Conservation (phyloP, 345 rosid species). For the Aethionema arabicum region DNA sequence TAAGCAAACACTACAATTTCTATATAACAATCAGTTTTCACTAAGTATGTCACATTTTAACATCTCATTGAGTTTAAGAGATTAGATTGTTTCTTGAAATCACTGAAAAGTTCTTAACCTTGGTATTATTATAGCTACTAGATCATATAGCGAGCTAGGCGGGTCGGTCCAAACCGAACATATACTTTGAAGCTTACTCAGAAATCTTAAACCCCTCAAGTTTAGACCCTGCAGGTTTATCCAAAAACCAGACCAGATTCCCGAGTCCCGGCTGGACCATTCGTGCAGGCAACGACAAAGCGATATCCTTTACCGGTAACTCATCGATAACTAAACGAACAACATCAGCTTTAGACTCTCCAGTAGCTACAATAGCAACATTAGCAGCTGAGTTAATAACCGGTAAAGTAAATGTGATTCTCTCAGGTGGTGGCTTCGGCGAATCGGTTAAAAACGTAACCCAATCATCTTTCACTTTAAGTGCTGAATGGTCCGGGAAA, state of each 20-base stretch:
- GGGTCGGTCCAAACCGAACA: background rate
- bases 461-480: slow-evolving; percentile 67
- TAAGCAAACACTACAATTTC: slow-evolving; percentile 19
- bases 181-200: slow-evolving; percentile 39
- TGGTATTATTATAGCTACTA: slow-evolving; percentile 21
- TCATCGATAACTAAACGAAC: slow-evolving; percentile 62
- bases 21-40: background rate
- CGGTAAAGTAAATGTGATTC: slow-evolving; percentile 89
- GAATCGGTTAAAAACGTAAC: slow-evolving; percentile 69
- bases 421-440: slow-evolving; percentile 85
- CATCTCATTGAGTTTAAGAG: slow-evolving; percentile 15
- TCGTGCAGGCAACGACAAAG: slow-evolving; percentile 53
- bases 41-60: slow-evolving; percentile 3
- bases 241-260: slow-evolving; percentile 82
- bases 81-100: slow-evolving; percentile 5
- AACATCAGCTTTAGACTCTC: slow-evolving; percentile 75
- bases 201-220: slow-evolving; percentile 46
- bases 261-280: slow-evolving; percentile 65
- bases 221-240: slow-evolving; percentile 72
- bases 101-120: background rate
- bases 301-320: slow-evolving; percentile 36
- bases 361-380: slow-evolving; percentile 68
- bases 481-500: slow-evolving; percentile 67
- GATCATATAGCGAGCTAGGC: background rate
- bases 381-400: slow-evolving; percentile 87